Evolutionary conservation across 2,329 filamentous ascomycete species (phyloP).

Genomic region (Amesomyces nigricolor): DNA sequence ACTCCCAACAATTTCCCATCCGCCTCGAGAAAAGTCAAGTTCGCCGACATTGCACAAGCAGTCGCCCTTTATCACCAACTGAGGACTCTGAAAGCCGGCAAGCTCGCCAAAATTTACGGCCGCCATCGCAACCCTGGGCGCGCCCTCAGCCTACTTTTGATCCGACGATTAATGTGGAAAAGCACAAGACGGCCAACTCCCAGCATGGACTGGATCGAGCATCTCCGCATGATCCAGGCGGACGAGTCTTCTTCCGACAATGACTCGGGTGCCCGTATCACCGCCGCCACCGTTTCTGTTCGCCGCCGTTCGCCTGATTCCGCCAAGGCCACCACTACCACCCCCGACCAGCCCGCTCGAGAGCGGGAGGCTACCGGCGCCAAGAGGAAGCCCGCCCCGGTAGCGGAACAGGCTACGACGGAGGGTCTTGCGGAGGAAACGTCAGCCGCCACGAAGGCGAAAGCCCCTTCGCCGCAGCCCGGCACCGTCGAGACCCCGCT

Average conservation of each 20-base stretch:
- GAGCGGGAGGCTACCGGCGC: neutral
- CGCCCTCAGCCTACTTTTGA: slow-evolving; percentile 7
- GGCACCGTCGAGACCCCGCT: neutral
- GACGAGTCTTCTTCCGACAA: slow-evolving; percentile 16
- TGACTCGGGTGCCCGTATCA: slow-evolving; percentile 4
- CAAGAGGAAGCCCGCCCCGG: slow-evolving; percentile 3
- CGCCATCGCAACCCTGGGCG: slow-evolving; percentile 12
- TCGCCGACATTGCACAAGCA: slow-evolving; percentile 1
- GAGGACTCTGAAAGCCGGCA: neutral
- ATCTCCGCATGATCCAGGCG: slow-evolving; percentile 11
- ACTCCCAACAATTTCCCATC: neutral
- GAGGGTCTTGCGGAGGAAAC: neutral
- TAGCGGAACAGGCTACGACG: neutral
- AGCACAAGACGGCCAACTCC: slow-evolving; percentile 4
- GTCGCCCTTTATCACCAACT: slow-evolving; percentile 1
- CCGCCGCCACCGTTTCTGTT: neutral
- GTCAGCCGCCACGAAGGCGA: neutral
- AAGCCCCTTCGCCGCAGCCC: neutral
- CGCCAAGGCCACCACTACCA: slow-evolving; percentile 1
- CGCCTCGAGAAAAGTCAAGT: neutral
- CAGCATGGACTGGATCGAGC: slow-evolving; percentile 11
- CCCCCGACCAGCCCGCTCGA: neutral
- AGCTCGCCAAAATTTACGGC: slow-evolving; percentile 7
- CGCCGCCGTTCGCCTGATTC: neutral
- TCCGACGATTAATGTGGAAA: slow-evolving; percentile 15